Conservation (phyloP, 345 rosid genomes). For the Excoecaria cochinchinensis region DNA sequence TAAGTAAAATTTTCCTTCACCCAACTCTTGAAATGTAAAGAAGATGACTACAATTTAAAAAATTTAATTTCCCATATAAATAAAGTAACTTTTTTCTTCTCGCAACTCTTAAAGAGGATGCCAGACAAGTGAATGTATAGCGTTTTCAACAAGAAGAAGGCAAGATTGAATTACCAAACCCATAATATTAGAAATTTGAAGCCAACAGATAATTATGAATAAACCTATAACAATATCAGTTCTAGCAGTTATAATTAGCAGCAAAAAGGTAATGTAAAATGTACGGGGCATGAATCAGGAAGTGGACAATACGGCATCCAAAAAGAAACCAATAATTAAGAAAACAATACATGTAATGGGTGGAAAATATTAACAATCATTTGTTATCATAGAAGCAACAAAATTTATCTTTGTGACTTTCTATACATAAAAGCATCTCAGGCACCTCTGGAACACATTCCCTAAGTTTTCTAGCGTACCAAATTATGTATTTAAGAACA, state of each 20-base stretch:
- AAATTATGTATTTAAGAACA: not conserved
- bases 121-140: not conserved
- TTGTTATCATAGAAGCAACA: conserved; percentile 4
- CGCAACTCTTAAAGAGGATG: conserved; percentile 1
- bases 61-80: not conserved
- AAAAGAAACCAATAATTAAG: not conserved
- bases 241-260: not conserved
- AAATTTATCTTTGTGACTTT: not conserved
- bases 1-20: not conserved
- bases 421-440: not conserved
- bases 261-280: not conserved
- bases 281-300: not conserved
- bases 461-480: not conserved
- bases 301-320: not conserved
- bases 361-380: not conserved
- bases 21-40: not conserved
- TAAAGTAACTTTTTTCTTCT: not conserved
- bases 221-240: not conserved
- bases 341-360: not conserved
- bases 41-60: not conserved
- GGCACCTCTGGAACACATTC: not conserved
- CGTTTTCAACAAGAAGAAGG: not conserved
- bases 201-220: not conserved
- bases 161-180: not conserved
- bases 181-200: not conserved